These are phyloP conservation scores for Celoporthe dispersa DNA, from an alignment of 2,329 filamentous ascomycete species.

Conservation along the genomic window DNA sequence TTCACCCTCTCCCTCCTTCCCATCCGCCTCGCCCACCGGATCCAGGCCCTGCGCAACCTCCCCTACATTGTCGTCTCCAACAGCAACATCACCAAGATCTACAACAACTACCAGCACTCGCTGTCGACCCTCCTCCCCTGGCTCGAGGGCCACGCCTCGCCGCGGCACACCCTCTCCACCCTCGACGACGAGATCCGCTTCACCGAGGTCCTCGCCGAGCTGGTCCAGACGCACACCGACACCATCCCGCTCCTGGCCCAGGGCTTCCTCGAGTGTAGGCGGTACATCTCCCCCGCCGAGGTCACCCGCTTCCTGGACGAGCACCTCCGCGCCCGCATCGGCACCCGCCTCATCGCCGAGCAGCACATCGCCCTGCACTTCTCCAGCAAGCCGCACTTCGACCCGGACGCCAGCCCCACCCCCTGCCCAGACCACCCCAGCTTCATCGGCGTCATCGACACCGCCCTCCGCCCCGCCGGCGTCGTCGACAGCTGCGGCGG, in stretches of 20 bases:
- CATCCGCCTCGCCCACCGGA: slow-evolving; percentile 88
- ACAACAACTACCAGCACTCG: slow-evolving; percentile 94
- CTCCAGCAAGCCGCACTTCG: slow-evolving; percentile 70
- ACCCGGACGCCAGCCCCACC: slow-evolving; percentile 55
- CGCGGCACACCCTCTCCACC: slow-evolving; percentile 67
- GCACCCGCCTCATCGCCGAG: slow-evolving; percentile 90
- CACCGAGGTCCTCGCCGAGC: slow-evolving; percentile 88
- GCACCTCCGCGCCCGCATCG: slow-evolving; percentile 90
- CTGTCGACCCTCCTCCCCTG: slow-evolving; percentile 89
- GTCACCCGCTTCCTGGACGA: slow-evolving; percentile 94
- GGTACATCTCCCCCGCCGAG: slow-evolving; percentile 81
- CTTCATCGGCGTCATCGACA: slow-evolving; percentile 96
- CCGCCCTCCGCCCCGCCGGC: slow-evolving; percentile 77
- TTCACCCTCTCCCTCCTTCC: slow-evolving; percentile 93
- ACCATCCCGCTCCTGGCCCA: slow-evolving; percentile 92
- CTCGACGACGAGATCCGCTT: slow-evolving; percentile 89
- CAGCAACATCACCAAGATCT: slow-evolving; percentile 90
- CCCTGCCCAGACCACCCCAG: slow-evolving; percentile 59
- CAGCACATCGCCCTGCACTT: slow-evolving; percentile 93
- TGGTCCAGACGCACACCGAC: slow-evolving; percentile 93
- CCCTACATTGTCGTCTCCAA: slow-evolving; percentile 99
- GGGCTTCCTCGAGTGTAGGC: slow-evolving; percentile 90
- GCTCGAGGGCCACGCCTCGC: slow-evolving; percentile 41
- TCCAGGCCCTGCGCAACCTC: slow-evolving; percentile 89
- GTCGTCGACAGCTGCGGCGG: slow-evolving; percentile 84